phyloP scores from a whole-genome alignment of 768 basidiomycete genomes.

The Hypsizygus marmoreus region DNA sequence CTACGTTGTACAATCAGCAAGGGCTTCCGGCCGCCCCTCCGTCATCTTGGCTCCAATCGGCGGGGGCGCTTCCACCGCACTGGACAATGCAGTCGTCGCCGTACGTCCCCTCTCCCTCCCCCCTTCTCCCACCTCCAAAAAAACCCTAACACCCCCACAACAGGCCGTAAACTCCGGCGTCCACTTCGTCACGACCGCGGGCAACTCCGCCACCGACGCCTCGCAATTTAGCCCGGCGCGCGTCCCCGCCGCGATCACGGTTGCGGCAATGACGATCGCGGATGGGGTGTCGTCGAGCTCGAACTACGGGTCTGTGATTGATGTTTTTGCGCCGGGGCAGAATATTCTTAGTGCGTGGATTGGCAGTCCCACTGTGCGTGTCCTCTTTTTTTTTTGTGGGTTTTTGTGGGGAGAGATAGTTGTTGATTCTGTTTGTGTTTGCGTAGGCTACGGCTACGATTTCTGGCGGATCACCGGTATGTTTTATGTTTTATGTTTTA shows the following conservation, averaged over 20 bases:
- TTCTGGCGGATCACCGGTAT: slow-evolving; percentile 7
- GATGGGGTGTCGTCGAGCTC: slow-evolving; percentile 12
- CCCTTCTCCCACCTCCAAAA: neutral
- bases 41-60: slow-evolving; percentile 22
- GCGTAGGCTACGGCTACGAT: slow-evolving; percentile 7
- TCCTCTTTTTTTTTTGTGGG: neutral
- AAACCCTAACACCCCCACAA: too few species aligned
- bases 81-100: slow-evolving; percentile 20
- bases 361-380: slow-evolving; percentile 11
- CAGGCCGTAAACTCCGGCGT: slow-evolving; percentile 14
- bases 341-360: slow-evolving; percentile 18
- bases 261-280: slow-evolving; percentile 12
- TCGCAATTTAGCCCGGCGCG: slow-evolving; percentile 13
- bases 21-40: slow-evolving; percentile 17
- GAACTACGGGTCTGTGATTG: slow-evolving; percentile 14
- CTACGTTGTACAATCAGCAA: slow-evolving; percentile 9
- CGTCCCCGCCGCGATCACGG: slow-evolving; percentile 12
- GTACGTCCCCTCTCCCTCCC: slow-evolving; percentile 8
- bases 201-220: slow-evolving; percentile 11
- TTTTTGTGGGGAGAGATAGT: too few species aligned
- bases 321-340: slow-evolving; percentile 17
- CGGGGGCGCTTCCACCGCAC: slow-evolving; percentile 16
- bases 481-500: neutral
- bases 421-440: neutral
- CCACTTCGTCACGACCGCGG: slow-evolving; percentile 9